Evolutionary conservation across 805 yeast genomes (phyloP).

Genomic region (Hanseniaspora vineae): DNA sequence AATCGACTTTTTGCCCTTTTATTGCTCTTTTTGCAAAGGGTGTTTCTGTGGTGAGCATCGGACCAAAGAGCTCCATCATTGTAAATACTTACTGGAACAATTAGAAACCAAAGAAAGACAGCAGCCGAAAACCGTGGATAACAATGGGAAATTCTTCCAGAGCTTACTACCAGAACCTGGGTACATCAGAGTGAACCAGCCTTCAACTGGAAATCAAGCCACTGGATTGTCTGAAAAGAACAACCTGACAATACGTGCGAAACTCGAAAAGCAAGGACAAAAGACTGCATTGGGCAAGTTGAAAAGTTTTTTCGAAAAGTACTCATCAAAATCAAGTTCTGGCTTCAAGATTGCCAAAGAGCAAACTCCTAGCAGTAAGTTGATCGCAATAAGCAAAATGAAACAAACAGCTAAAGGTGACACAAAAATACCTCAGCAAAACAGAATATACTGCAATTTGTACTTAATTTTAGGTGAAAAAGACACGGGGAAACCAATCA

Average conservation of each 20-base stretch:
- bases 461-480: conserved; percentile 11
- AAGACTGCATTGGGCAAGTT: conserved; percentile 16
- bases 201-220: not conserved
- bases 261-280: conserved; percentile 4
- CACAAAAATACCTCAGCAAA: conserved; percentile 13
- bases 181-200: conserved; percentile 12
- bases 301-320: conserved; percentile 14
- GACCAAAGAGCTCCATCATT: conserved; percentile 16
- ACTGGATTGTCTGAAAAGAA: not conserved
- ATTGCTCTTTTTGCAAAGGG: conserved; percentile 17
- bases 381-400: conserved; percentile 10
- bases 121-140: conserved; percentile 1
- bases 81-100: conserved; percentile 9
- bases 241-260: not conserved
- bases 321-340: conserved; percentile 4
- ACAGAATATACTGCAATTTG: conserved; percentile 17
- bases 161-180: conserved; percentile 20
- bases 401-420: conserved; percentile 18
- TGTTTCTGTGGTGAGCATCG: conserved; percentile 21
- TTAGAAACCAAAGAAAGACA: conserved; percentile 1
- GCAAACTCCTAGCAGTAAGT: conserved; percentile 9
- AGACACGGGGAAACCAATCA: conserved; percentile 5
- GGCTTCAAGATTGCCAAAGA: not conserved
- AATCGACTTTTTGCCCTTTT: conserved; percentile 23
- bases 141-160: conserved; percentile 15